These are phyloP conservation scores for Alnus glutinosa DNA, from an alignment of 306 rosid genomes.

Conservation along the genomic window DNA sequence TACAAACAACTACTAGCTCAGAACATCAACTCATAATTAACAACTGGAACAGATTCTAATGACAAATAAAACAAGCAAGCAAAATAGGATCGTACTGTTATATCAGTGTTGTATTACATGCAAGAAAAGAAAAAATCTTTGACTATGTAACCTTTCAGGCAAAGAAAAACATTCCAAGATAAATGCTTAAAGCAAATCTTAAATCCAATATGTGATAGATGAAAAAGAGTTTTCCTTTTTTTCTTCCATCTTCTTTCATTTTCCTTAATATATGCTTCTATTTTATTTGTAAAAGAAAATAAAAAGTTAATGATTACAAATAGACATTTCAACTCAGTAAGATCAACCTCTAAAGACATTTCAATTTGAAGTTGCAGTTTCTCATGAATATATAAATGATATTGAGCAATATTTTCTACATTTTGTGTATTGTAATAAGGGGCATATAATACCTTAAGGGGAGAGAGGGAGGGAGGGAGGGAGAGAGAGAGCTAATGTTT, in stretches of 20 bases:
- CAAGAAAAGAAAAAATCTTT: not conserved
- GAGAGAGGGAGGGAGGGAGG: too few relatives aligned
- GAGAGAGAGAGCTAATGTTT: not conserved
- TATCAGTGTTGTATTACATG: not conserved
- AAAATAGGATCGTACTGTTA: not conserved
- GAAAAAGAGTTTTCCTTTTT: not conserved
- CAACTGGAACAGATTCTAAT: not conserved
- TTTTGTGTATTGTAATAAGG: too few relatives aligned
- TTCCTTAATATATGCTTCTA: not conserved
- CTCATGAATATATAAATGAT: too few relatives aligned
- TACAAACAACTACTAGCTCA: constrained; percentile 13
- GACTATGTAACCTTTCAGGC: too few relatives aligned
- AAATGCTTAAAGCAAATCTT: not conserved
- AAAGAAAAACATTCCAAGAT: not conserved
- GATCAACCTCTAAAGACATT: not conserved
- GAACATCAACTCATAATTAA: not conserved
- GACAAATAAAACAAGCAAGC: not conserved
- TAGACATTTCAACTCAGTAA: not conserved
- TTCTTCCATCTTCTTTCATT: not conserved
- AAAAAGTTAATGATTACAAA: not conserved
- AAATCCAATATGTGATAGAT: not conserved
- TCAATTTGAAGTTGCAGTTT: too few relatives aligned
- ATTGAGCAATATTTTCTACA: too few relatives aligned
- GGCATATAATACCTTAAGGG: too few relatives aligned
- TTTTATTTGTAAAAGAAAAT: too few relatives aligned